Percentiles rank a stretch among this genome's conserved stretches.
These are phyloP conservation scores for Hypoxylon sp. DNA, from an alignment of 2,329 filamentous ascomycete genomes.

Conservation along the genomic window DNA sequence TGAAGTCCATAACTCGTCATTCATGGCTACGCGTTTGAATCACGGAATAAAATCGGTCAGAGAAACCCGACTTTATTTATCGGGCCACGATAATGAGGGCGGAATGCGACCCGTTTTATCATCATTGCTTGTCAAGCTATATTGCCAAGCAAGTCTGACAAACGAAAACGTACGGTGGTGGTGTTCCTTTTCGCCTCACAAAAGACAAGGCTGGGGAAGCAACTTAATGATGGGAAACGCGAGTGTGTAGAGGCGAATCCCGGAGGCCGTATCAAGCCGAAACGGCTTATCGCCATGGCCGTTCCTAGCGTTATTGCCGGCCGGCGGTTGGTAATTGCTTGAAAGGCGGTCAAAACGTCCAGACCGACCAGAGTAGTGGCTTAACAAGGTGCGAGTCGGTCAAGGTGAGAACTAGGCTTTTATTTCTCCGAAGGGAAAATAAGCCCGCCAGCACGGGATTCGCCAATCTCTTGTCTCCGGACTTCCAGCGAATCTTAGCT, in stretches of 20 bases:
- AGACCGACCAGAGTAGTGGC: slow-evolving; percentile 3
- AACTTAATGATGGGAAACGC: background rate
- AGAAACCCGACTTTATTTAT: slow-evolving; percentile 38
- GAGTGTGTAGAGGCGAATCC: background rate
- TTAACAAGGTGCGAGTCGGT: slow-evolving; percentile 29
- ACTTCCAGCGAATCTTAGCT: slow-evolving; percentile 9
- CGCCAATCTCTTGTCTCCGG: slow-evolving; percentile 34
- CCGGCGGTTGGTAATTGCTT: slow-evolving; percentile 18
- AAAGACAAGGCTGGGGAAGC: slow-evolving; percentile 12
- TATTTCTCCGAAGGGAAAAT: slow-evolving; percentile 9
- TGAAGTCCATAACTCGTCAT: slow-evolving; percentile 1
- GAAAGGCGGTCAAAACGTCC: slow-evolving; percentile 35
- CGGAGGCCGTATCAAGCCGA: slow-evolving; percentile 30
- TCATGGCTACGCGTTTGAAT: slow-evolving; percentile 1
- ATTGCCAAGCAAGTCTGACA: slow-evolving; percentile 29
- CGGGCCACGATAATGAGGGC: slow-evolving; percentile 18
- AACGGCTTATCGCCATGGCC: slow-evolving; percentile 22
- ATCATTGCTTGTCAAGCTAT: slow-evolving; percentile 23
- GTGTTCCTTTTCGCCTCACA: background rate
- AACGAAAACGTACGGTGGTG: slow-evolving; percentile 1
- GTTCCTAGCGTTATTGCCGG: slow-evolving; percentile 23
- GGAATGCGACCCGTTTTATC: slow-evolving; percentile 25
- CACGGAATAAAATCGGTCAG: slow-evolving; percentile 15
- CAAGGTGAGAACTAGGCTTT: slow-evolving; percentile 23
- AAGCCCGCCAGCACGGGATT: slow-evolving; percentile 23